Conservation (phyloP, 1,284 basidiomycete genomes). For the Coniferiporia sulphurascens region DNA sequence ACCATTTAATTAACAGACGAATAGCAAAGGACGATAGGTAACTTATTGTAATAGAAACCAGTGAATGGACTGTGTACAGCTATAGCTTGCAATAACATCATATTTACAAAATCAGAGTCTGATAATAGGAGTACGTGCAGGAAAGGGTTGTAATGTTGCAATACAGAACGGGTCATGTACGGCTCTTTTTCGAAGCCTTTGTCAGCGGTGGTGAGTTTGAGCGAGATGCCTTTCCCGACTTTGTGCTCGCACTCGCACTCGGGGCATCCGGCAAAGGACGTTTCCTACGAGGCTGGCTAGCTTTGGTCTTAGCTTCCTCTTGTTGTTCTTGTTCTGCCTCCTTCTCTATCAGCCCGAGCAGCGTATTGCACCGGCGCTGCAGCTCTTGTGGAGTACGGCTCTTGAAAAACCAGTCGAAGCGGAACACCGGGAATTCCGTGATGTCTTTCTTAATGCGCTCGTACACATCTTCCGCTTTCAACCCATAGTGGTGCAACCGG, state of each 20-base stretch:
- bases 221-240: slow-evolving; percentile 12
- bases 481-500: slow-evolving; percentile 87
- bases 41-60: background rate
- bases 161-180: background rate
- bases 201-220: slow-evolving; percentile 13
- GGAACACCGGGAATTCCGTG: slow-evolving; percentile 92
- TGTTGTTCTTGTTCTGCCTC: slow-evolving; percentile 66
- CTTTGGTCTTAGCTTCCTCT: slow-evolving; percentile 63
- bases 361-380: slow-evolving; percentile 83
- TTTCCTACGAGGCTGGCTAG: slow-evolving; percentile 40
- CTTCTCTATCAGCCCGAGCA: slow-evolving; percentile 90
- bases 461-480: slow-evolving; percentile 89
- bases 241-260: background rate
- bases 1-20: background rate
- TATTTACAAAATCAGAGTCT: background rate
- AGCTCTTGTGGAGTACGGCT: slow-evolving; percentile 90
- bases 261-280: slow-evolving; percentile 1
- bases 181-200: slow-evolving; percentile 14
- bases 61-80: background rate
- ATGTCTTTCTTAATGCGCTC: slow-evolving; percentile 97
- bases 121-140: background rate
- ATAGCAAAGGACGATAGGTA: background rate
- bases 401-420: slow-evolving; percentile 99
- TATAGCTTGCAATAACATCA: background rate
- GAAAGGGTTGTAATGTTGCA: background rate